Evolutionary conservation across 2,329 filamentous ascomycete species (phyloP), one percentile per base, ranked within the genome.

Genomic region (Pyrenochaeta sp.): DNA sequence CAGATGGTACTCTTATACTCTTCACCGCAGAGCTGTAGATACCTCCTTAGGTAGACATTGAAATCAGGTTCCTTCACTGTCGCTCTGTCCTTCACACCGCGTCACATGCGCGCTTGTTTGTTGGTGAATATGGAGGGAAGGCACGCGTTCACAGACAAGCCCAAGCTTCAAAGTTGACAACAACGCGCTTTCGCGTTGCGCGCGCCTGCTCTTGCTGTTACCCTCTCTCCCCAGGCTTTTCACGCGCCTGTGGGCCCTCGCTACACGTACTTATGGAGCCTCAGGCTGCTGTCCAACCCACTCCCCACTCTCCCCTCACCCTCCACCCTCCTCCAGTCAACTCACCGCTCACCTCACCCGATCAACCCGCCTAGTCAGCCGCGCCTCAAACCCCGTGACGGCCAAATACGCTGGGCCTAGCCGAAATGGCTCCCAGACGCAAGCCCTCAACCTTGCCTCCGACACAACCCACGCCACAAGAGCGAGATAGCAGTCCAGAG

Each of bases 401-500:
- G 3, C 13, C 6, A 18, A 15, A 28, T 24, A n/a, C 23, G 14
- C 9, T 7, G 21, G 24, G 15, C 15, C 34, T 11, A 17, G 17
- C 14, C 15, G 47, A 32, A 7, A 59, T 53, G 50, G 29, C 53
- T 27, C 26, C 37, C 29, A 43, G 19, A 19, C 3, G 18, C 7
- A 34, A 35, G 24, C 24, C 26, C 8, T 35, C 41, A 10, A 21
- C 17, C 3, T 29, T 30, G 30, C 34, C 43, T 31, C 37, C 30
- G 23, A 26, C 41, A 11, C 11, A 36, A 26, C 34, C 34, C 18
- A 14, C 19, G 19, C 32, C 18, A 3, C 26, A 22, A 13, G 39
- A 36, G 14, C 44, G 35, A 26, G 36, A 38, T 13, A 56, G 48
- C 52, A 68, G 64, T 40, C 54, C 53, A n/a, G 66, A 69, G 54